A percentile compares a stretch with the other conserved stretches of the same genome.
Conservation (phyloP, 345 rosid species). For the Salix udensis region DNA sequence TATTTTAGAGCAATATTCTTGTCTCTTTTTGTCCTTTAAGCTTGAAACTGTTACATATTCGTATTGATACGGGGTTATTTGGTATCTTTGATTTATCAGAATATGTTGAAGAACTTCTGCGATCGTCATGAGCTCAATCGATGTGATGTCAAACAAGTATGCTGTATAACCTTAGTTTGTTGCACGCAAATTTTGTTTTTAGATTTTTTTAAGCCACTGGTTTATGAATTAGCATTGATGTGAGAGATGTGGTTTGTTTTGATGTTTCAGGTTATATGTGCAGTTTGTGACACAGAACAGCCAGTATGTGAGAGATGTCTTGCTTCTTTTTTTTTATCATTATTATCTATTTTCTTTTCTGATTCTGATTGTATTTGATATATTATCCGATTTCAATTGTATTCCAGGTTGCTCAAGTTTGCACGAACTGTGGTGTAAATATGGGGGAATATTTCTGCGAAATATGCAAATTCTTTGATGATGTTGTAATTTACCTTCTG, state of each 20-base stretch:
- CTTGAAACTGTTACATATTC: too few species aligned
- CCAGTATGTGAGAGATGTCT: constrained; percentile 43
- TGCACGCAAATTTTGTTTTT: neutral
- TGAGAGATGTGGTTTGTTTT: neutral
- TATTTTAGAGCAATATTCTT: neutral
- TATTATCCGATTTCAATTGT: constrained; percentile 3
- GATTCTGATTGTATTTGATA: neutral
- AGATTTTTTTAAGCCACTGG: neutral
- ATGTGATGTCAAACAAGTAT: constrained; percentile 70
- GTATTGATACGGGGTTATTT: too few species aligned
- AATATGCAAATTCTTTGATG: constrained; percentile 92
- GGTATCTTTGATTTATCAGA: constrained; percentile 30
- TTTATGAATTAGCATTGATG: neutral
- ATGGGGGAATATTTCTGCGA: constrained; percentile 94
- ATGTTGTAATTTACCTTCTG: constrained; percentile 50
- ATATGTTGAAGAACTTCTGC: constrained; percentile 48
- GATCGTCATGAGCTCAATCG: constrained; percentile 83
- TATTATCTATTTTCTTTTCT: neutral
- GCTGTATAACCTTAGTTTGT: constrained; percentile 7
- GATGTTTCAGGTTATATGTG: constrained; percentile 71
- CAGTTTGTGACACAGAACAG: constrained; percentile 95
- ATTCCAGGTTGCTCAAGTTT: constrained; percentile 63
- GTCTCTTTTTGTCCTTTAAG: too few species aligned
- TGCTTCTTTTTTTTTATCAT: neutral
- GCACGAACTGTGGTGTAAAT: constrained; percentile 93